A percentile compares a stretch with the other conserved stretches of the same genome.
These are phyloP conservation scores for Singerocomus rubriflavus DNA, from an alignment of 1,284 basidiomycete genomes.

Conservation along the genomic window DNA sequence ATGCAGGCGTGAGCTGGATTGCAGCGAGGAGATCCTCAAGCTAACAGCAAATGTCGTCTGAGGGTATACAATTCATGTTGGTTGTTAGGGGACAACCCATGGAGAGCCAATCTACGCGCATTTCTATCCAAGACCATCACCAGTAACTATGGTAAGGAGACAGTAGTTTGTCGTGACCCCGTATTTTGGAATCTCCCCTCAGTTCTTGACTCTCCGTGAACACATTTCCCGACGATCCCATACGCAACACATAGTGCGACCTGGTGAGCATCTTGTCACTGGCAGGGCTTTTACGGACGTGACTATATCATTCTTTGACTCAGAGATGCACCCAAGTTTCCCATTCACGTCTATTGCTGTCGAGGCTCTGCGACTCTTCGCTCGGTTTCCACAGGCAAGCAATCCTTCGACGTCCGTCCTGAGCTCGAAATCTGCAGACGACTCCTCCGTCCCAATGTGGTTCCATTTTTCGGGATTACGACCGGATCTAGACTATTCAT, in stretches of 20 bases:
- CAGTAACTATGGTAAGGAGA: neutral
- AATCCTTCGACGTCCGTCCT: slow-evolving; percentile 1
- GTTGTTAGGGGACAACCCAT: neutral
- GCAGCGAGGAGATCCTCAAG: slow-evolving; percentile 11
- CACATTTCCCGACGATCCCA: slow-evolving; percentile 17
- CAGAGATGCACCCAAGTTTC: no score
- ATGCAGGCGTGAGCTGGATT: slow-evolving; percentile 1
- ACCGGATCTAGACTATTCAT: slow-evolving; percentile 12
- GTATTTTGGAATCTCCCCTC: neutral
- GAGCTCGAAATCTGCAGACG: slow-evolving; percentile 24
- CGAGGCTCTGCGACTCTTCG: slow-evolving; percentile 8
- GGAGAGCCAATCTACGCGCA: neutral
- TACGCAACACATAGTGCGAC: slow-evolving; percentile 11
- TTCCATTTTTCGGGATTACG: slow-evolving; percentile 22
- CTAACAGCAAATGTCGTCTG: slow-evolving; percentile 1
- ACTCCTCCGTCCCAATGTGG: slow-evolving; percentile 20
- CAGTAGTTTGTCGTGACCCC: slow-evolving; percentile 2
- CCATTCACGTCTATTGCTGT: slow-evolving; percentile 14
- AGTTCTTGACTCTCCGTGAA: slow-evolving; percentile 1
- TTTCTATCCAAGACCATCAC: no score
- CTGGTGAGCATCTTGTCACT: neutral
- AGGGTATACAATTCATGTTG: neutral
- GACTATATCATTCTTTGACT: no score
- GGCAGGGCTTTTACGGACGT: slow-evolving; percentile 18
- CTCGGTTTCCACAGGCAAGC: no score